Percentiles rank a stretch among this genome's conserved stretches.
phyloP scores from a whole-genome alignment of 2,329 filamentous ascomycete genomes.

The Ophiognomonia clavigignenti-juglandacearum region DNA sequence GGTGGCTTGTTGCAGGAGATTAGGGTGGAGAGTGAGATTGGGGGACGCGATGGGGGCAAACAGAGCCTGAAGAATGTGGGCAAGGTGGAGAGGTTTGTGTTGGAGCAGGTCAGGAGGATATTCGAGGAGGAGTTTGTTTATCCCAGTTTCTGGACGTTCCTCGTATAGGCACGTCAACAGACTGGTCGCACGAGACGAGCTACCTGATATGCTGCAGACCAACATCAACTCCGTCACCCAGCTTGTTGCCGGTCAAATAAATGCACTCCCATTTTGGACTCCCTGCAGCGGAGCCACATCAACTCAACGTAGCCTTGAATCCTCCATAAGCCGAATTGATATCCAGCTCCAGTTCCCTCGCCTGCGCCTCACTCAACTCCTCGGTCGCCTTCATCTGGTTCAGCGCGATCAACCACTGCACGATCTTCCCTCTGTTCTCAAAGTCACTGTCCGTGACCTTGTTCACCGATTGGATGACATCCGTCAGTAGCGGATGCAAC shows the following conservation, averaged over 20 bases:
- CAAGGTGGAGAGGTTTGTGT: slow-evolving; percentile 95
- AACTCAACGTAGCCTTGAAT: slow-evolving; percentile 75
- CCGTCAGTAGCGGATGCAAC: slow-evolving; percentile 88
- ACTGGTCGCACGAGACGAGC: not conserved
- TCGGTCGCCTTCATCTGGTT: slow-evolving; percentile 98
- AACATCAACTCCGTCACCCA: not conserved
- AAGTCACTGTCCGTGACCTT: slow-evolving; percentile 95
- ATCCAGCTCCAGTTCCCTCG: slow-evolving; percentile 83
- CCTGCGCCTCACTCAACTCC: slow-evolving; percentile 81
- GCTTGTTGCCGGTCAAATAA: not conserved
- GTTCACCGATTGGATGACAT: slow-evolving; percentile 96
- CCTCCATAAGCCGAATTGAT: slow-evolving; percentile 93
- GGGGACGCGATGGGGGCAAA: slow-evolving; percentile 82
- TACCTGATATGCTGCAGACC: not conserved
- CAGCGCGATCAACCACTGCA: slow-evolving; percentile 94
- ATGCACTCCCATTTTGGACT: not conserved
- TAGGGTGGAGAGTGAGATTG: slow-evolving; percentile 95
- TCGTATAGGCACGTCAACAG: slow-evolving; percentile 54
- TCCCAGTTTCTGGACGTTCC: slow-evolving; percentile 96
- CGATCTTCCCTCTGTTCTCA: slow-evolving; percentile 92
- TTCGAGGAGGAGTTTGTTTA: slow-evolving; percentile 99
- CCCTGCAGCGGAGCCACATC: slow-evolving; percentile 13
- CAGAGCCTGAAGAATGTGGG: slow-evolving; percentile 97
- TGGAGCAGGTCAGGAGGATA: slow-evolving; percentile 93
- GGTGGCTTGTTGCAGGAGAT: slow-evolving; percentile 88